A percentile compares a stretch with the other conserved stretches of the same genome.
These are phyloP conservation scores for Suhomyces bribrorum DNA, from an alignment of 1,139 yeast genomes.

Conservation along the genomic window DNA sequence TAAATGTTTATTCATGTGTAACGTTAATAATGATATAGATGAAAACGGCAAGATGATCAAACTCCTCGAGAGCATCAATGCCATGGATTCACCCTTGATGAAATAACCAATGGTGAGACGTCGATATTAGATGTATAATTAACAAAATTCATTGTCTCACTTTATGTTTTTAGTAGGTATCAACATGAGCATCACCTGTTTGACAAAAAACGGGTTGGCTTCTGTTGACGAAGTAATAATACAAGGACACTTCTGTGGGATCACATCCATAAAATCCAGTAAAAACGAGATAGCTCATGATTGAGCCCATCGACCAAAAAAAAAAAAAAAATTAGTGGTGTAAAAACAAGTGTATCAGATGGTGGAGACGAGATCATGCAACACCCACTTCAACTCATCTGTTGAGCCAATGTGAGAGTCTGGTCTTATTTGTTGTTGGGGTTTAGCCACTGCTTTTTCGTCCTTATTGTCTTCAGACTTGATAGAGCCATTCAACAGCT, in stretches of 20 bases:
- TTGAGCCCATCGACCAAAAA: too few species aligned
- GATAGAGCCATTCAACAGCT: slow-evolving; percentile 6
- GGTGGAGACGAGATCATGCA: slow-evolving; percentile 55
- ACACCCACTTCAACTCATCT: slow-evolving; percentile 70
- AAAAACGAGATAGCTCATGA: not conserved
- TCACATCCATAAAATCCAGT: not conserved
- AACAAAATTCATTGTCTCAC: not conserved
- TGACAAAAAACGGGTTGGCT: not conserved
- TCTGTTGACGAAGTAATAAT: slow-evolving; percentile 5
- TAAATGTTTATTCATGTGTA: slow-evolving; percentile 24
- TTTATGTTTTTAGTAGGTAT: not conserved
- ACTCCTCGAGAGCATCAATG: slow-evolving; percentile 6
- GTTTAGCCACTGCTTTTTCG: slow-evolving; percentile 13
- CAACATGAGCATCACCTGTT: not conserved
- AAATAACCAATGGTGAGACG: slow-evolving; percentile 1
- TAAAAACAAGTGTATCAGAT: slow-evolving; percentile 29
- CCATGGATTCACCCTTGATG: slow-evolving; percentile 21
- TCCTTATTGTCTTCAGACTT: slow-evolving; percentile 14
- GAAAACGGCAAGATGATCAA: slow-evolving; percentile 16
- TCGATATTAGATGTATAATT: too few species aligned
- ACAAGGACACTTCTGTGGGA: slow-evolving; percentile 7
- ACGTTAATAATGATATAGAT: slow-evolving; percentile 12
- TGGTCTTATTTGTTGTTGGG: slow-evolving; percentile 16
- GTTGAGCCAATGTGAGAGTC: slow-evolving; percentile 56
- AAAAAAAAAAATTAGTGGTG: too few species aligned